Conservation (phyloP, 768 basidiomycete genomes). For the Pleurotus platypus region DNA sequence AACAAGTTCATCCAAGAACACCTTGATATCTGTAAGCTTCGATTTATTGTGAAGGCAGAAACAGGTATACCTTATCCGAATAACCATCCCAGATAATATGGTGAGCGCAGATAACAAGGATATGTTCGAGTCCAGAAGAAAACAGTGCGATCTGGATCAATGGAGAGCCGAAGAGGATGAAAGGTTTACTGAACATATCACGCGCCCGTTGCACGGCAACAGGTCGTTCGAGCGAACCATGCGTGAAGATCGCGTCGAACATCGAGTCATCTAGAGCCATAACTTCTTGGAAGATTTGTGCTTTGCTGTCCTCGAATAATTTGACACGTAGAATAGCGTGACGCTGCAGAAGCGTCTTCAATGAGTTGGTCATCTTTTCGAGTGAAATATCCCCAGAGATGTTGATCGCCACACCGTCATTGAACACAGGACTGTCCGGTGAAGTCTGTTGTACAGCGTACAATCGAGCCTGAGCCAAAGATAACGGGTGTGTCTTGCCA, state of each 20-base stretch:
- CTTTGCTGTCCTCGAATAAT: not conserved
- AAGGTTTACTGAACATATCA: not conserved
- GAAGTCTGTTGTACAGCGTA: slow-evolving; percentile 3
- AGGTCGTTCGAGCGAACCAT: not conserved
- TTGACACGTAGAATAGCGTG: not conserved
- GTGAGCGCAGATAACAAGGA: slow-evolving; percentile 5
- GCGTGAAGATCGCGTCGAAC: not conserved
- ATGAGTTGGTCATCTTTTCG: not conserved
- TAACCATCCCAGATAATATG: slow-evolving; percentile 9
- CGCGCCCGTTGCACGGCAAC: not conserved
- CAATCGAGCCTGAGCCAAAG: slow-evolving; percentile 6
- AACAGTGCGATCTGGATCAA: not conserved
- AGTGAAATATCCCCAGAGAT: not conserved
- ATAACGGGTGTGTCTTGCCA: not conserved
- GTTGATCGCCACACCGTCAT: slow-evolving; percentile 5
- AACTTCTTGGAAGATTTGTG: not conserved
- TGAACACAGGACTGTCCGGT: slow-evolving; percentile 2
- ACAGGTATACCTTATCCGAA: not conserved
- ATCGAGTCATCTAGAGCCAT: not conserved
- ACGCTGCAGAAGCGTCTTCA: not conserved
- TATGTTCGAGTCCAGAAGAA: slow-evolving; percentile 1
- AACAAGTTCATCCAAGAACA: not conserved
- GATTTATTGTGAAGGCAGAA: not conserved
- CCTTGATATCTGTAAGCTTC: not conserved
- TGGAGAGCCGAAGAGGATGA: not conserved